A percentile compares a stretch with the other conserved stretches of the same genome.
phyloP scores from a whole-genome alignment of 768 basidiomycete species.

The Leccinum broughii region DNA sequence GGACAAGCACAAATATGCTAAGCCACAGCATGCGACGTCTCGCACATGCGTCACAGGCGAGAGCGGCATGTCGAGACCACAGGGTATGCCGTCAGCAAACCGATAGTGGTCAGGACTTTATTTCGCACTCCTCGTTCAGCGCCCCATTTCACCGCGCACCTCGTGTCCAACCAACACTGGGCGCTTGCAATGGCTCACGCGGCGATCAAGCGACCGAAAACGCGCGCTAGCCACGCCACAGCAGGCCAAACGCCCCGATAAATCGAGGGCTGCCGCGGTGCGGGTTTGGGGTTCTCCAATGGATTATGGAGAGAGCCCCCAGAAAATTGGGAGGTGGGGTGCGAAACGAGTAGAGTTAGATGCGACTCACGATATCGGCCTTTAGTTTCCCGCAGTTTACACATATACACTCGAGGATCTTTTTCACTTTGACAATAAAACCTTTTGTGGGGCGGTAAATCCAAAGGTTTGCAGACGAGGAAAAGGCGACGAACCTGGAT shows the following conservation, averaged over 20 bases:
- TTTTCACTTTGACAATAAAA: slow-evolving; percentile 99
- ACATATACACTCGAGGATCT: slow-evolving; percentile 98
- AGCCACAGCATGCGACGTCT: slow-evolving; percentile 47
- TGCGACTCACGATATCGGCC: slow-evolving; percentile 92
- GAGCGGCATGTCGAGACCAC: slow-evolving; percentile 33
- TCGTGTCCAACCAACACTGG: slow-evolving; percentile 82
- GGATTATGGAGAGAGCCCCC: slow-evolving; percentile 92
- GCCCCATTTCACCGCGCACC: slow-evolving; percentile 96
- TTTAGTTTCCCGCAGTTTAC: slow-evolving; percentile 98
- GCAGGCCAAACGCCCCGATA: slow-evolving; percentile 84
- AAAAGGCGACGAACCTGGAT: slow-evolving; percentile 70
- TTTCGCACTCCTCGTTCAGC: slow-evolving; percentile 95
- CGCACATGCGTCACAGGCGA: slow-evolving; percentile 67
- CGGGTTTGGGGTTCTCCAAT: slow-evolving; percentile 94
- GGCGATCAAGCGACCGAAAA: slow-evolving; percentile 96
- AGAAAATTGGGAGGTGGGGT: slow-evolving; percentile 95
- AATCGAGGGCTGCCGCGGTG: slow-evolving; percentile 71
- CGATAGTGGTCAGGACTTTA: slow-evolving; percentile 24
- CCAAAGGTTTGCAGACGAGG: background rate
- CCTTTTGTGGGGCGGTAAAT: slow-evolving; percentile 44
- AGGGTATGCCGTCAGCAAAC: slow-evolving; percentile 29
- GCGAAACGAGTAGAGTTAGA: slow-evolving; percentile 88
- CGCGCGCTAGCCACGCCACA: slow-evolving; percentile 74
- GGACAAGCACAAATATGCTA: slow-evolving; percentile 58
- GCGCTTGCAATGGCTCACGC: slow-evolving; percentile 67